Evolutionary conservation across 139 green algal species (phyloP).

Genomic region (Pseudopediastrum boryanum): DNA sequence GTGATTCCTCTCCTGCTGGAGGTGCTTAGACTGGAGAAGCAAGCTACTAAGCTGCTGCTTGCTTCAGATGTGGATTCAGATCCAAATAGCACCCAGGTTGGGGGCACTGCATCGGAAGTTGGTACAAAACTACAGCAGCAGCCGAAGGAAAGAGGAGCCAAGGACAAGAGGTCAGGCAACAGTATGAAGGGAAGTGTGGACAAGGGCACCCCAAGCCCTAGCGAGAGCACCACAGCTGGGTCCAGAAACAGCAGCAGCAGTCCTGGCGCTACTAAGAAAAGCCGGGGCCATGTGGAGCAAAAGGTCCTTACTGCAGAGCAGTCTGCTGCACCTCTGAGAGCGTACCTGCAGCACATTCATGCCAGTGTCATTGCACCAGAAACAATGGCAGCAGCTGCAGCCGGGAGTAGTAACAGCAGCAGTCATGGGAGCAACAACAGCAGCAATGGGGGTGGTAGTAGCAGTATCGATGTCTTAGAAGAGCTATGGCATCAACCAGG

Average conservation of each 20-base stretch:
- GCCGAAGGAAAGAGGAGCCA: too few species aligned
- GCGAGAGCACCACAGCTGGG: neutral
- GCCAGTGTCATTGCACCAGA: neutral
- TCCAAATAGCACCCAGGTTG: too few species aligned
- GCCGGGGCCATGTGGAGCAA: neutral
- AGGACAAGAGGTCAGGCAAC: too few species aligned
- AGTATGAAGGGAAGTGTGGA: too few species aligned
- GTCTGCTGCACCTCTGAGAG: neutral
- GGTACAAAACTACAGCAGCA: too few species aligned
- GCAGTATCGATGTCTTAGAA: neutral
- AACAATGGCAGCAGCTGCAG: conserved; percentile 1
- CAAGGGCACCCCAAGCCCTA: neutral
- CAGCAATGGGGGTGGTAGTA: neutral
- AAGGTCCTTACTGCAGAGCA: neutral
- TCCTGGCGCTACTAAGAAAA: too few species aligned
- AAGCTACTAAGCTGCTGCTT: neutral
- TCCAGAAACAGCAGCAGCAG: conserved; percentile 19
- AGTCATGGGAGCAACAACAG: neutral
- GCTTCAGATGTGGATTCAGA: too few species aligned
- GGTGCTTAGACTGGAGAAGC: conserved; percentile 7
- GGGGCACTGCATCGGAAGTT: too few species aligned
- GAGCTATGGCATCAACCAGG: neutral
- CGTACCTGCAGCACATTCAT: neutral
- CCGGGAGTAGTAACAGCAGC: neutral
- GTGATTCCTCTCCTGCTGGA: conserved; percentile 4